Base-by-base conservation (phyloP, 1,284 basidiomycete genomes). In the Trichosporon sp. region DNA sequence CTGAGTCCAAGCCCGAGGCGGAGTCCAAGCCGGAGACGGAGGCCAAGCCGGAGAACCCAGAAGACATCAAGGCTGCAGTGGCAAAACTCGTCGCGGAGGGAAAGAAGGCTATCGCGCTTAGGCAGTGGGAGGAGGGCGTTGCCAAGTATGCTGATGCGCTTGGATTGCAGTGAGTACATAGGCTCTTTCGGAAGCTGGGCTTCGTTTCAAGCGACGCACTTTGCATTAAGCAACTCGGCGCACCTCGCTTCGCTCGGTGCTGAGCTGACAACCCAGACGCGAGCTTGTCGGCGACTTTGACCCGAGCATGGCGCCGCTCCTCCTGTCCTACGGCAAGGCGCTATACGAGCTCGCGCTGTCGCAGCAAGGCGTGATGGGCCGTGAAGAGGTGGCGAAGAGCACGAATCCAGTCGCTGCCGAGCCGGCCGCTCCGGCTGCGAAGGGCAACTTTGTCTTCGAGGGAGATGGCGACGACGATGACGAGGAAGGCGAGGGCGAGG, bases 321-420 rank as follows among this genome's bases (percentile, higher is more conserved):
- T 95, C 68, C 88, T 93, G 67, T 82, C 85, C 14, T 95, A 95
- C 73, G 92, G 92, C 9, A 90, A 88, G 76, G 90, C 92, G 6
- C 80, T 95, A 46, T 83, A 92, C 65, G 92, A 95, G 82, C 91
- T 94, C 70, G 92, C 91, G 1, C 89, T 94, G 65, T 78, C 85
- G 4, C 89, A 91, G 74, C 88, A 82, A 63, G 85, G 87, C 1
- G 92, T 94, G n/a, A 80, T 95, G 65, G 92, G 91, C 4, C 92
- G 91, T 76, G 89, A 92, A 58, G 77, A 77, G 64, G 70, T 73
- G 0, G 85, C 88, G 67, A 81, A 84, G 9, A 86, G 87, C 11
- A 74, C 76, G 59, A 76, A 80, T n/a, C 84, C 83, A 13, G 61
- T 36, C 4, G 33, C 52, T n/a, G 59, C 32, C 8, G 69, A 67